Conservation (phyloP, 1,139 yeast genomes). For the Blastobotrys capitulatus region DNA sequence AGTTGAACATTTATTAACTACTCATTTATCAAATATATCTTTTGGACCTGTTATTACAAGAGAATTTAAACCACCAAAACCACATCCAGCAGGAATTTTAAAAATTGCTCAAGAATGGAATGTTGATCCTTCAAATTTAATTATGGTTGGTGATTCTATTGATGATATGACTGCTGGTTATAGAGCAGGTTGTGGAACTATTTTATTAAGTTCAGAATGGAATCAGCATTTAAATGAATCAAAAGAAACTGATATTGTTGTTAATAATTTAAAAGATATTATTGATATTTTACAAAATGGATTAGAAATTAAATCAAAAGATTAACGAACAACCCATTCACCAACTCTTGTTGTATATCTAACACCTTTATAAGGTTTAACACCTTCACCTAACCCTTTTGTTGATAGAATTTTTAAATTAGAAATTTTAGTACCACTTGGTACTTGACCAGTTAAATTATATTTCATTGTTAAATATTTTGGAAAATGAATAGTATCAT, state of each 20-base stretch:
- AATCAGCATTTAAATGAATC: conserved; percentile 39
- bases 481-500: conserved; percentile 38
- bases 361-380: conserved; percentile 88
- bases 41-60: conserved; percentile 53
- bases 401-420: conserved; percentile 54
- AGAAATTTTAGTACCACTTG: conserved; percentile 71
- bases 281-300: conserved; percentile 38
- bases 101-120: conserved; percentile 47
- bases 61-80: conserved; percentile 59
- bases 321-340: conserved; percentile 45
- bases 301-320: conserved; percentile 23
- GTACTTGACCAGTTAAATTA: conserved; percentile 60
- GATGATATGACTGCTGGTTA: conserved; percentile 61
- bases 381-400: conserved; percentile 55
- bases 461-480: conserved; percentile 50
- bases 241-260: conserved; percentile 40
- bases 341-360: conserved; percentile 69
- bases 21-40: conserved; percentile 39
- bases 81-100: conserved; percentile 53
- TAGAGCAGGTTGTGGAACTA: conserved; percentile 52
- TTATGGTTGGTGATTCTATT: conserved; percentile 67
- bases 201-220: conserved; percentile 45
- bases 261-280: conserved; percentile 40
- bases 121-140: conserved; percentile 39
- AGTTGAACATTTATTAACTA: conserved; percentile 44